Base-by-base conservation (phyloP, 192 early-diverging fungal genomes). In the Chytriomyces sp. region DNA sequence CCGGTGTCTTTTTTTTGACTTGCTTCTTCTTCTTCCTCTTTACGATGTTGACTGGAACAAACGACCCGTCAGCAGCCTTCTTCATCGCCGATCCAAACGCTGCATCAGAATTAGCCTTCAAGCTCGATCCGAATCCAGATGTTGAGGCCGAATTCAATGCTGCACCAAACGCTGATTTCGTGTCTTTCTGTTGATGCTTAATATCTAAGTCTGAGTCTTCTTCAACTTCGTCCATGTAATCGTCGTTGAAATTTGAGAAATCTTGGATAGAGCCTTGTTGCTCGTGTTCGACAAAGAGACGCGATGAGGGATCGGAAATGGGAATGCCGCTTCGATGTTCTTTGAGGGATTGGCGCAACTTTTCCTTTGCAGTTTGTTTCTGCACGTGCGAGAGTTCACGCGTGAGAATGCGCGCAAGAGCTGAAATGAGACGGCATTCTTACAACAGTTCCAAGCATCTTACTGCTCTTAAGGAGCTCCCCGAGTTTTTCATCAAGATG, bases 311-410 rank as follows among this genome's bases (percentile, higher is more conserved):
- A 58, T 84, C 82, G 5, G 81, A 70, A 28, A 56, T 30, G 26
- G 75, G 38, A 6, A 83, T 52, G 3, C 84, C 84, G 33, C 53
- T 64, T n/a, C 83, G 56, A 64, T 85, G 79, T 69, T 86, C 78
- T 56, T 75, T 40, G 59, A 83, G 64, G 5, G 84, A 78, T 65
- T 75, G 64, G 0, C 79, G 60, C 70, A 85, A 63, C 59, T 72
- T 81, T 61, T 85, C 80, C 26, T 70, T 64, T 10, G 78, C 76
- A 4, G 81, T 80, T 44, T 77, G 55, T 75, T 86, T 81, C 75
- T 78, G 37, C 4, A 19, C 17, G 22, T 30, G 30, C 36, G 36
- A 53, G 41, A 74, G 25, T 10, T 70, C 26, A 19, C 1, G 14
- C 19, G 41, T 44, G 41, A 71, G 5, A 39, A 57, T 3, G 30